Evolutionary conservation across 805 yeast species (phyloP).

Genomic region (Wickerhamiella kazuoi): DNA sequence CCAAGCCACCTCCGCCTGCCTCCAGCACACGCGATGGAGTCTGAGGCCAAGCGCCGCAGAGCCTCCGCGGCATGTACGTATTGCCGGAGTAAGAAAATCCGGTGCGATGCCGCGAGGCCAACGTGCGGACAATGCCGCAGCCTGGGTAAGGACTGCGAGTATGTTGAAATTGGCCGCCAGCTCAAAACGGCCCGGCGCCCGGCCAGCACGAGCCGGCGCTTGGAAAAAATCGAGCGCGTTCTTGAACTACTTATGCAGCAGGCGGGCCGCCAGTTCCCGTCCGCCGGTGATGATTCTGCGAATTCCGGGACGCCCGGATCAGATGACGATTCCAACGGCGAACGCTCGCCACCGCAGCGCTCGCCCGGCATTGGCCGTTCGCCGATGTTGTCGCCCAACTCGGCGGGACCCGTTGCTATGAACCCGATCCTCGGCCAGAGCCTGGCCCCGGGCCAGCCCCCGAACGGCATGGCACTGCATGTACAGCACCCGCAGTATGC

Average conservation of each 20-base stretch:
- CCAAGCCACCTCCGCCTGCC: too few species aligned
- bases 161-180: neutral
- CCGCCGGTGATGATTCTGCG: neutral
- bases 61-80: conserved; percentile 82
- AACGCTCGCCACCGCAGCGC: neutral
- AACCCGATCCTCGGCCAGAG: too few species aligned
- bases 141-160: conserved; percentile 51
- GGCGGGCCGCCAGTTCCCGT: neutral
- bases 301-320: neutral
- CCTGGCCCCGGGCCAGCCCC: neutral
- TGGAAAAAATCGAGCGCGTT: conserved; percentile 2
- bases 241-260: neutral
- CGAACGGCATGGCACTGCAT: neutral
- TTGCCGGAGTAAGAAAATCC: conserved; percentile 54
- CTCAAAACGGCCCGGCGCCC: conserved; percentile 15
- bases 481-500: neutral
- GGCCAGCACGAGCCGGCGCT: conserved; percentile 14
- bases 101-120: conserved; percentile 51
- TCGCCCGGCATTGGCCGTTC: too few species aligned
- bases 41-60: conserved; percentile 22
- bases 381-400: neutral
- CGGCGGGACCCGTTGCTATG: neutral
- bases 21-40: neutral
- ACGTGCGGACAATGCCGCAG: conserved; percentile 60
- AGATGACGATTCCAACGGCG: neutral